These are phyloP conservation scores for Plenodomus biglobosus DNA, from an alignment of 2,329 filamentous ascomycete species.

Conservation along the genomic window DNA sequence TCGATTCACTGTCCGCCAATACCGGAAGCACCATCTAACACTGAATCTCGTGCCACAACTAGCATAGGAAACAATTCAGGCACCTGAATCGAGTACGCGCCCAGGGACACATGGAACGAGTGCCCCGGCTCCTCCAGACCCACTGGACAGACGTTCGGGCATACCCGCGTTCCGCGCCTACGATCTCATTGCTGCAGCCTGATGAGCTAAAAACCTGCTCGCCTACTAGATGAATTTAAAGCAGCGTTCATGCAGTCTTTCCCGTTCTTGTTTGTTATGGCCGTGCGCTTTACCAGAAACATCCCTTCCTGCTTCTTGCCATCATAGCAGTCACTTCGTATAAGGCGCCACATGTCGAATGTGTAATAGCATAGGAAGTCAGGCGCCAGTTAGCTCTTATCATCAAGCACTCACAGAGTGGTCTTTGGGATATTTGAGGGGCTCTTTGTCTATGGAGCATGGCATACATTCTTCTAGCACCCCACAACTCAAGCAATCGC, in stretches of 20 bases:
- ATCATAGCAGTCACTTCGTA: slow-evolving; percentile 35
- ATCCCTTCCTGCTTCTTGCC: slow-evolving; percentile 42
- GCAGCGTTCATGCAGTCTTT: slow-evolving; percentile 18
- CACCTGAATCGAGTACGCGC: slow-evolving; percentile 1
- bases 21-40: slow-evolving; percentile 7
- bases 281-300: slow-evolving; percentile 18
- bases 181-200: slow-evolving; percentile 9
- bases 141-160: neutral
- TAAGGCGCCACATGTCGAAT: slow-evolving; percentile 25
- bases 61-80: neutral
- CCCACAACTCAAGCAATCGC: slow-evolving; percentile 35
- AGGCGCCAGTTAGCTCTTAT: slow-evolving; percentile 35
- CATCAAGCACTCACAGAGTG: slow-evolving; percentile 36
- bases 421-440: slow-evolving; percentile 47
- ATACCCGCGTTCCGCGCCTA: neutral
- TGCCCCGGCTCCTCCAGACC: neutral
- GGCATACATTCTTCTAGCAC: slow-evolving; percentile 39
- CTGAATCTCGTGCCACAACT: neutral
- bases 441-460: slow-evolving; percentile 42
- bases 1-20: slow-evolving; percentile 16
- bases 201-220: slow-evolving; percentile 9
- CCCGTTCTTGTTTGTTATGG: slow-evolving; percentile 27
- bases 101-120: neutral
- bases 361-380: slow-evolving; percentile 30
- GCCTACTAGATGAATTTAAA: slow-evolving; percentile 19